Evolutionary conservation across 768 basidiomycete genomes (phyloP).

Genomic region (Leccinum variicolor): DNA sequence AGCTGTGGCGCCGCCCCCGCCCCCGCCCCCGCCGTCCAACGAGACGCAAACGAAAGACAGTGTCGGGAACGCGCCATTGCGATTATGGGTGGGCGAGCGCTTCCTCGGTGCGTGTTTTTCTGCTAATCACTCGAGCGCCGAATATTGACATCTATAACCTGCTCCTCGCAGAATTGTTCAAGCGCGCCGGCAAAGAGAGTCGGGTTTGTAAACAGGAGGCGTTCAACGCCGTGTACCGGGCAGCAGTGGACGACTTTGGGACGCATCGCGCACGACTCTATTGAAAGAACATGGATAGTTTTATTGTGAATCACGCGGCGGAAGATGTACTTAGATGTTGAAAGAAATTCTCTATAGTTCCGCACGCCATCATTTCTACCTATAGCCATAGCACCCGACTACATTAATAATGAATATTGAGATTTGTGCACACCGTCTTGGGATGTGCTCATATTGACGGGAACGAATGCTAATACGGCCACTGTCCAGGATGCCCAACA

Average conservation of each 20-base stretch:
- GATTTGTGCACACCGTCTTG: background rate
- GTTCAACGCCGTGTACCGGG: slow-evolving; percentile 36
- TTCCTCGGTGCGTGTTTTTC: slow-evolving; percentile 47
- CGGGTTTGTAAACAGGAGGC: slow-evolving; percentile 44
- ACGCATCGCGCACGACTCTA: slow-evolving; percentile 14
- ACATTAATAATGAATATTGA: background rate
- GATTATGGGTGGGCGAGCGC: slow-evolving; percentile 72
- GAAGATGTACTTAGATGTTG: background rate
- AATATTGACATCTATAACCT: background rate
- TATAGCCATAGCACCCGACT: slow-evolving; percentile 8
- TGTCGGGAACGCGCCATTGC: slow-evolving; percentile 60
- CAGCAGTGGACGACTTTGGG: slow-evolving; percentile 22
- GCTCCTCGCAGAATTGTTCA: slow-evolving; percentile 48
- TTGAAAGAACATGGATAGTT: slow-evolving; percentile 1
- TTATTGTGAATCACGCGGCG: background rate
- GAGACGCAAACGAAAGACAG: slow-evolving; percentile 25
- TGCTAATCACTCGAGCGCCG: background rate
- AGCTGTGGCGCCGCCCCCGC: background rate
- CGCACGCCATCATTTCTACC: background rate
- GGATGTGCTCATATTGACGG: background rate
- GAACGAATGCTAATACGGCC: background rate
- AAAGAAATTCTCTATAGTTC: background rate
- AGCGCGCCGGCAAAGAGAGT: slow-evolving; percentile 50
- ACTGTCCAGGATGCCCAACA: background rate
- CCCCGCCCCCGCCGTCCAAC: background rate